Evolutionary conservation across 805 yeast genomes (phyloP).

Genomic region (Zygoascus bituminiphila): DNA sequence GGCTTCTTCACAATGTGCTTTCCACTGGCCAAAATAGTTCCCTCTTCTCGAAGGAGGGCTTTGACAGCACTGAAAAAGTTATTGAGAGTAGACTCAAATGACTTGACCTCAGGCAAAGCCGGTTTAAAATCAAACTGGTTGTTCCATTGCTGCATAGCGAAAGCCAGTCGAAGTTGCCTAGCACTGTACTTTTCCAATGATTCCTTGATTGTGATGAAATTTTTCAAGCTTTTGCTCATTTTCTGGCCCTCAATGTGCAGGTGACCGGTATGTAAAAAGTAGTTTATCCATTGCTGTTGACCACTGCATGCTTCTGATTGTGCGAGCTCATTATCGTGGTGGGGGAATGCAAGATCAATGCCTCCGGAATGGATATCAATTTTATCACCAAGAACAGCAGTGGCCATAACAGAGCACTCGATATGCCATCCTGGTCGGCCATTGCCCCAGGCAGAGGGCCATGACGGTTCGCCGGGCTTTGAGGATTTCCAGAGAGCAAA

Average conservation of each 20-base stretch:
- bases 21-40: conserved; percentile 41
- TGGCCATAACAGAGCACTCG: conserved; percentile 98
- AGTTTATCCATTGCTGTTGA: conserved; percentile 91
- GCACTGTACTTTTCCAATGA: conserved; percentile 65
- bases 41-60: conserved; percentile 65
- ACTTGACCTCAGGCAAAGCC: conserved; percentile 64
- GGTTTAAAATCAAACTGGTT: conserved; percentile 88
- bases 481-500: conserved; percentile 96
- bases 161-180: conserved; percentile 83
- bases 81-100: conserved; percentile 63
- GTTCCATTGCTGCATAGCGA: conserved; percentile 90
- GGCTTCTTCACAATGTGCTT: conserved; percentile 55
- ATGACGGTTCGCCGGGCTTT: conserved; percentile 94
- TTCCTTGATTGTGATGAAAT: conserved; percentile 89
- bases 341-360: conserved; percentile 95
- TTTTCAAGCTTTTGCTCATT: conserved; percentile 92
- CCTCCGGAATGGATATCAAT: conserved; percentile 98
- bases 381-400: conserved; percentile 69
- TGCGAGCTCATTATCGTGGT: conserved; percentile 96
- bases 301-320: conserved; percentile 92
- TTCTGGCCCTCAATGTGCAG: conserved; percentile 97
- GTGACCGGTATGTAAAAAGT: conserved; percentile 95
- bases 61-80: conserved; percentile 80
- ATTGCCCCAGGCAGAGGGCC: conserved; percentile 94
- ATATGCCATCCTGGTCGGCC: conserved; percentile 99